These are phyloP conservation scores for Diplodia scrobiculata DNA, from an alignment of 2,329 filamentous ascomycete species.

Conservation along the genomic window DNA sequence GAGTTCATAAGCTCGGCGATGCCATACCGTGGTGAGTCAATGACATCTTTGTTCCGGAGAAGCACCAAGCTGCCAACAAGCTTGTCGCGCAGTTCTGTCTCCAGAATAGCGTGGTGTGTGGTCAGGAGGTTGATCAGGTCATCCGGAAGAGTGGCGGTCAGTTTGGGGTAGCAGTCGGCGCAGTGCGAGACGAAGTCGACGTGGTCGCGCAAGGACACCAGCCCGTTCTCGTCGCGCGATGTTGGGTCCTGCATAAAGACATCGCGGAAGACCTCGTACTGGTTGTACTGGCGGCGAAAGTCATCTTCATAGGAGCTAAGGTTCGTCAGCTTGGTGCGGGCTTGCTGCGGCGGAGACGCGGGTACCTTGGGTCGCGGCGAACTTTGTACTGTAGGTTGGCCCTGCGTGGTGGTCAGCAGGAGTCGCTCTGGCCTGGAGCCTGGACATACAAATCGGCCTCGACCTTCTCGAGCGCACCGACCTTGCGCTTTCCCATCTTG, in stretches of 20 bases:
- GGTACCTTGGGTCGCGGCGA: constrained; percentile 76
- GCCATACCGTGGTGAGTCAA: constrained; percentile 71
- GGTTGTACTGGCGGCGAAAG: constrained; percentile 82
- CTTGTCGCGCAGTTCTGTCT: constrained; percentile 87
- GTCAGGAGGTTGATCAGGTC: constrained; percentile 80
- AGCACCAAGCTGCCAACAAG: constrained; percentile 87
- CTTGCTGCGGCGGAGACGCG: constrained; percentile 27
- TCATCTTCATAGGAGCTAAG: constrained; percentile 82
- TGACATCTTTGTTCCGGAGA: constrained; percentile 84
- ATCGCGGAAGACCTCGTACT: constrained; percentile 88
- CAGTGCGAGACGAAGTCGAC: constrained; percentile 94
- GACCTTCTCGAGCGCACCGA: constrained; percentile 91
- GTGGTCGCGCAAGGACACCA: constrained; percentile 84
- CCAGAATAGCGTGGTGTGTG: constrained; percentile 78
- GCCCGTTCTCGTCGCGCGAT: constrained; percentile 73
- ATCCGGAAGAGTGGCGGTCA: constrained; percentile 74
- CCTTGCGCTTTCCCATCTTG: constrained; percentile 79
- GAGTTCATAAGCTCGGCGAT: background rate
- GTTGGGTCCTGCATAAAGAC: constrained; percentile 85
- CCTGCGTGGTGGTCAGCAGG: constrained; percentile 45
- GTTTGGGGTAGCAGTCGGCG: constrained; percentile 85
- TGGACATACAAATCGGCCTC: constrained; percentile 77
- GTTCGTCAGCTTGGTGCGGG: background rate
- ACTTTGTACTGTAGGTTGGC: constrained; percentile 92
- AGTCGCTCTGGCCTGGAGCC: background rate